Conservation (phyloP, 1,284 basidiomycete species). For the Ceratobasidium sp. region DNA sequence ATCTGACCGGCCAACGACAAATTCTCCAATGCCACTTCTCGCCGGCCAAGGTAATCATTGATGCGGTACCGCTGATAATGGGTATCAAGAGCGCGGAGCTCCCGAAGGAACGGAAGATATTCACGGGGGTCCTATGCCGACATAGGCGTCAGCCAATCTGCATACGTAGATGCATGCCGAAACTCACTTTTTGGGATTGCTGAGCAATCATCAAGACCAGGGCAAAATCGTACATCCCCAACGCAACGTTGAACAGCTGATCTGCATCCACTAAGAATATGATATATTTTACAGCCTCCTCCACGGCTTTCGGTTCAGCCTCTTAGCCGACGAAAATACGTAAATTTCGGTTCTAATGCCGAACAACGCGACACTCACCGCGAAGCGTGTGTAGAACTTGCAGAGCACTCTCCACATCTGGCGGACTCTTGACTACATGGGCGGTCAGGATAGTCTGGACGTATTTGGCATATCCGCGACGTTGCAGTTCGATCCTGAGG, state of each 20-base stretch:
- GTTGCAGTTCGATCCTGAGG: slow-evolving; percentile 76
- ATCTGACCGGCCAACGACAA: slow-evolving; percentile 73
- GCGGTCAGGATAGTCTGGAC: slow-evolving; percentile 92
- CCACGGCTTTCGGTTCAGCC: slow-evolving; percentile 76
- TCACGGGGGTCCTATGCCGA: slow-evolving; percentile 99
- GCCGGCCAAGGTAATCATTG: slow-evolving; percentile 84
- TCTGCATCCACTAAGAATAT: slow-evolving; percentile 98
- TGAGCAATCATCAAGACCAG: slow-evolving; percentile 96
- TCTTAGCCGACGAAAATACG: slow-evolving; percentile 55
- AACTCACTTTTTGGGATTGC: slow-evolving; percentile 87
- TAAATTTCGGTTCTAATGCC: slow-evolving; percentile 22
- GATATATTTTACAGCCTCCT: slow-evolving; percentile 97
- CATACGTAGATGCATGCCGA: too few species aligned
- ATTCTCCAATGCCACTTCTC: slow-evolving; percentile 78
- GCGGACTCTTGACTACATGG: slow-evolving; percentile 89
- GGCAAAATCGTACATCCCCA: slow-evolving; percentile 99
- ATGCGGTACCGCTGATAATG: slow-evolving; percentile 90
- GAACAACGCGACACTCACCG: slow-evolving; percentile 59
- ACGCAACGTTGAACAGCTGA: slow-evolving; percentile 88
- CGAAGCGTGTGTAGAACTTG: slow-evolving; percentile 65
- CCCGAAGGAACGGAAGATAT: slow-evolving; percentile 95
- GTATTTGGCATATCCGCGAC: slow-evolving; percentile 76
- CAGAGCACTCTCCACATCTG: slow-evolving; percentile 89
- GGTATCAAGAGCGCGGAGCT: slow-evolving; percentile 80
- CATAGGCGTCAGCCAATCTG: too few species aligned